phyloP scores from a whole-genome alignment of 768 basidiomycete genomes.

The Cystobasidium onofrii region DNA sequence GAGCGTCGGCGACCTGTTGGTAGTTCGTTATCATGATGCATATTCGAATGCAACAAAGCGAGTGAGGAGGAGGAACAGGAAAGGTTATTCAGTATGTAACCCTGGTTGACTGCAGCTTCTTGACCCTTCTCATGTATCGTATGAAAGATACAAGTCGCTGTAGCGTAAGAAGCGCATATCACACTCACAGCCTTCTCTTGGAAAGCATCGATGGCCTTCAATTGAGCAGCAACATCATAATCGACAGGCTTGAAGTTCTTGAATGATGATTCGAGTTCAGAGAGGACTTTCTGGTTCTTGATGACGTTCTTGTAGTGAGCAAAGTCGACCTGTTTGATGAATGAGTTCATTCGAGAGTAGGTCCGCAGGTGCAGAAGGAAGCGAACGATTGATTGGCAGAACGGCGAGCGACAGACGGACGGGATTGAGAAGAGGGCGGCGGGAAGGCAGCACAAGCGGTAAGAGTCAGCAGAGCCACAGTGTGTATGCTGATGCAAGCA shows the following conservation, averaged over 20 bases:
- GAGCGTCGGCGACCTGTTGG: conserved; percentile 69
- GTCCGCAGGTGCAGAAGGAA: too few relatives aligned
- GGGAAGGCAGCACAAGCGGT: background rate
- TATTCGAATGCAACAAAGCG: too few relatives aligned
- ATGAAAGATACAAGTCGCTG: too few relatives aligned
- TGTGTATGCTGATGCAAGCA: background rate
- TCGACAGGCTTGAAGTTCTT: conserved; percentile 86
- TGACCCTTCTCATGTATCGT: background rate
- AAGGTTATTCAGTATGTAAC: background rate
- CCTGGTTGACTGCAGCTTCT: too few relatives aligned
- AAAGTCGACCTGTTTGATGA: conserved; percentile 80
- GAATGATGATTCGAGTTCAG: conserved; percentile 82
- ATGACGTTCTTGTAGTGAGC: conserved; percentile 80
- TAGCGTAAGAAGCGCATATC: too few relatives aligned
- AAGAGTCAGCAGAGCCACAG: too few relatives aligned
- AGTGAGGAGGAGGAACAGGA: too few relatives aligned
- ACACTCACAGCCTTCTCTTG: conserved; percentile 81
- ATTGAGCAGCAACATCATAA: conserved; percentile 77
- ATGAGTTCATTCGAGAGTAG: too few relatives aligned
- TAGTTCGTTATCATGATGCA: too few relatives aligned
- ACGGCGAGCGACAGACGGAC: background rate
- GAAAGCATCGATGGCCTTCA: conserved; percentile 94
- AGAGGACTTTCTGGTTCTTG: conserved; percentile 85
- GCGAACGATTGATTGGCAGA: background rate
- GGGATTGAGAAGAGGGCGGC: background rate